These are phyloP conservation scores for Ulota crispa DNA, from an alignment of 225 moss, liverwort and hornwort genomes.

Conservation along the genomic window DNA sequence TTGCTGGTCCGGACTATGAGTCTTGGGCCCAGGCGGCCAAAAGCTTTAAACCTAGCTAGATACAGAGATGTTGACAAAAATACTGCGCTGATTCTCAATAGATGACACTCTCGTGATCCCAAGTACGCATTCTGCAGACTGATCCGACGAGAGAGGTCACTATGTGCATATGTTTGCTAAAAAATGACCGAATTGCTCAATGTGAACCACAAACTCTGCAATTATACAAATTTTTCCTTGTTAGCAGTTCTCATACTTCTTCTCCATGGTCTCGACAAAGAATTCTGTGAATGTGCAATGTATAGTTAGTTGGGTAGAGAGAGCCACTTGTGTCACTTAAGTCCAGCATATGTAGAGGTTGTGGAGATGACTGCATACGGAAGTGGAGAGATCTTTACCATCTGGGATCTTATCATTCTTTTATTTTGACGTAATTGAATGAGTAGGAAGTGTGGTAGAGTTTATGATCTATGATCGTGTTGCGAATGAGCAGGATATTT, in stretches of 20 bases:
- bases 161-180: background rate
- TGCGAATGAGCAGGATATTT: background rate
- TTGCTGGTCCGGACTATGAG: background rate
- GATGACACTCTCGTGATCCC: background rate
- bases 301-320: too few relatives aligned
- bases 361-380: background rate
- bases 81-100: background rate
- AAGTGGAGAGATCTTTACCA: background rate
- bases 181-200: background rate
- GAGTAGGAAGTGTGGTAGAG: background rate
- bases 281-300: background rate
- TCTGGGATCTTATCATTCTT: background rate
- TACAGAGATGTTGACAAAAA: background rate
- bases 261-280: background rate
- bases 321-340: background rate
- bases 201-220: background rate
- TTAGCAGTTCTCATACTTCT: background rate
- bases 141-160: background rate
- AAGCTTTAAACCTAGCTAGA: background rate
- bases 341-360: background rate
- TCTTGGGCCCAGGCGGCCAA: conserved; percentile 15
- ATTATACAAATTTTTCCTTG: background rate
- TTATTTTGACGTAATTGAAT: background rate
- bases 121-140: background rate
- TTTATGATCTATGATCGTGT: background rate